Base-by-base conservation (phyloP, 2,329 filamentous ascomycete species). In the Orbilia quercus region DNA sequence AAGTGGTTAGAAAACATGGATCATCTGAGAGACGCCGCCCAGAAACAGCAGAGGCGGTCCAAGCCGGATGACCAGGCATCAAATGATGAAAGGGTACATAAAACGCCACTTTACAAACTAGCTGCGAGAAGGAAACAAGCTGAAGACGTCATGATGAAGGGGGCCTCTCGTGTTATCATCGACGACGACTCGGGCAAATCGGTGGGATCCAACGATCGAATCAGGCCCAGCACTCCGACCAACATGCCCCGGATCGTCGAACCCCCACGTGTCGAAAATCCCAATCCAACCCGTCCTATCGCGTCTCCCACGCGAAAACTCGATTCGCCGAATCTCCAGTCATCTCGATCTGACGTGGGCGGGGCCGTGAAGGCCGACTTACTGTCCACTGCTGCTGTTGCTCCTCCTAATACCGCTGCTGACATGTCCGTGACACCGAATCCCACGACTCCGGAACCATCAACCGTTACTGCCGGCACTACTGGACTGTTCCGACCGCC, bases 91-190 rank as follows among this genome's bases (percentile, higher is more conserved):
- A 67, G 70, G 62, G 70, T 74, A 69, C 70, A 74, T 69, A 74
- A 69, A 69, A 69, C 54, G 62, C 70, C 70, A 63, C 51, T 55
- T 59, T 57, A 74, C 67, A 73, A 73, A 65, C 48, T 73, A 34
- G 60, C 60, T 73, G 69, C 67, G 45, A 58, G 48, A 50, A 74
- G 58, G 58, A 67, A 63, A 62, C 45, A 58, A 67, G 63, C 62
- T 69, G 63, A 69, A 69, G 70, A 74, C 70, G 63, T 74, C 57
- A 57, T 74, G 62, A 74, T 74, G 70, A 69, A 74, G 63, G 70
- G 63, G 60, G 70, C 57, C 34, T 58, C 70, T 58, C 50, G 51
- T 58, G 28, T 58, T 25, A n/a, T 55, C 25, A 51, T 62, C 42
- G 69, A 67, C 20, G 57, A 55, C 57, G 55, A 69, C 18, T 67